Evolutionary conservation across 202 grass and related monocot species (phyloP), one percentile per base, ranked within the genome.

Genomic region (Panicum hallii): DNA sequence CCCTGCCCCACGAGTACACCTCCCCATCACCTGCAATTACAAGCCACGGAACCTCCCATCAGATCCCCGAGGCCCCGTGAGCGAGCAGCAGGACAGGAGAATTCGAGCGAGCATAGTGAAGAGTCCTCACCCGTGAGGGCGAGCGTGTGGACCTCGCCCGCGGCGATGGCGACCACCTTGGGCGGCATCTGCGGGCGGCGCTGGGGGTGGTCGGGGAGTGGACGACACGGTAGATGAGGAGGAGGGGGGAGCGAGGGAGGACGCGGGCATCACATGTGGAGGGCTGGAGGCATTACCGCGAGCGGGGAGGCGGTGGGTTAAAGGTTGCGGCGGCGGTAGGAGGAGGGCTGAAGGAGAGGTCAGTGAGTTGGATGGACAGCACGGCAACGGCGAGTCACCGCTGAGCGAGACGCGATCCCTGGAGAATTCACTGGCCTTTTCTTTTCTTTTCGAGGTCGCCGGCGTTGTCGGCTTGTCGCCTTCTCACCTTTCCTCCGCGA

Each of bases 71-170:
- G 56, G 3, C 14, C 74, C 49, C 43, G 43, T 30, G 61, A 13
- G 17, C 4, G 11, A 17, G 45, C 28, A 64, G 13, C 47, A 38
- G 11, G 36, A 38, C 36, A 38, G 36, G 36, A 38, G 2, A 17
- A 62, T 75, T 79, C 50, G 45, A 28, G 47, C 45, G 81, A 34
- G 46, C 11, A 38, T 1, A 54, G 76, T 10, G 44, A 15, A 26
- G 81, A 3, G 15, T 26, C 36, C 71, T 79, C 82, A 99, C 96
- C 84, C 55, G 90, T 78, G 86, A 99, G 91, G 13, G 90, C 93
- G 75, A 99, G 93, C 17, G 96, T 99, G 78, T 99, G 93, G 87
- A 88, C 91, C 94, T 99, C 96, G 63, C 96, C 96, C 63, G 91
- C 93, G 79, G 93, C 90, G 57, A 96, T 81, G 32, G 93, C 78